phyloP scores from a whole-genome alignment of 768 basidiomycete species.

The Ramaria rubella region DNA sequence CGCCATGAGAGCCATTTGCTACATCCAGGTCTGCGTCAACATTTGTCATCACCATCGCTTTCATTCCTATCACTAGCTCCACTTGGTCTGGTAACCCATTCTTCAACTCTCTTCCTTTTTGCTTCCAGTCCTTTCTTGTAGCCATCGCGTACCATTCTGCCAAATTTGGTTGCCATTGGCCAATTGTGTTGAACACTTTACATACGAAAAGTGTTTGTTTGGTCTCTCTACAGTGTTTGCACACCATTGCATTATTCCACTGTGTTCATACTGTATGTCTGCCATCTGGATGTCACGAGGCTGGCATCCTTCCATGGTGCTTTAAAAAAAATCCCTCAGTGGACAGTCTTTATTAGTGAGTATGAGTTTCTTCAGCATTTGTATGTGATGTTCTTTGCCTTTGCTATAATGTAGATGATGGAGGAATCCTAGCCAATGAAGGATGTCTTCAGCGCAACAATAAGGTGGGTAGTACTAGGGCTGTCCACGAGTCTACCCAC shows the following conservation, averaged over 20 bases:
- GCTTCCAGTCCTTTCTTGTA: constrained; percentile 3
- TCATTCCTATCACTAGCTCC: constrained; percentile 30
- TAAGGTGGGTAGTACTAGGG: too few species aligned
- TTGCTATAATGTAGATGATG: too few species aligned
- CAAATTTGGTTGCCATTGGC: constrained; percentile 8
- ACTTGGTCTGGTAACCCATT: constrained; percentile 17
- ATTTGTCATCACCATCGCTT: constrained; percentile 34
- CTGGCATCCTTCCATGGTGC: too few species aligned
- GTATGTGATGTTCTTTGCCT: too few species aligned
- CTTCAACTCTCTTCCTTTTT: constrained; percentile 13
- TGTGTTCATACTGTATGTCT: constrained; percentile 27
- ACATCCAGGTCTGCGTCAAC: constrained; percentile 32
- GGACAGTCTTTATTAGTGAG: too few species aligned
- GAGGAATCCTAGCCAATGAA: too few species aligned
- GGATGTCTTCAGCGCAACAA: too few species aligned
- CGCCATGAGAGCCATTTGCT: constrained; percentile 34
- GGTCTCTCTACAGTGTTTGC: constrained; percentile 18
- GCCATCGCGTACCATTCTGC: constrained; percentile 1
- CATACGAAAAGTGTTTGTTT: constrained; percentile 23
- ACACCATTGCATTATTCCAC: constrained; percentile 32
- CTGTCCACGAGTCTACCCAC: too few species aligned
- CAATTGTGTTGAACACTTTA: constrained; percentile 25
- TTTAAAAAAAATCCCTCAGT: too few species aligned
- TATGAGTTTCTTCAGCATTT: too few species aligned
- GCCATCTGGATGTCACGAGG: too few species aligned